Evolutionary conservation across 495 filamentous ascomycete genomes (phyloP), one percentile per base, ranked within the genome.

Genomic region (Penicillium bovifimosum): DNA sequence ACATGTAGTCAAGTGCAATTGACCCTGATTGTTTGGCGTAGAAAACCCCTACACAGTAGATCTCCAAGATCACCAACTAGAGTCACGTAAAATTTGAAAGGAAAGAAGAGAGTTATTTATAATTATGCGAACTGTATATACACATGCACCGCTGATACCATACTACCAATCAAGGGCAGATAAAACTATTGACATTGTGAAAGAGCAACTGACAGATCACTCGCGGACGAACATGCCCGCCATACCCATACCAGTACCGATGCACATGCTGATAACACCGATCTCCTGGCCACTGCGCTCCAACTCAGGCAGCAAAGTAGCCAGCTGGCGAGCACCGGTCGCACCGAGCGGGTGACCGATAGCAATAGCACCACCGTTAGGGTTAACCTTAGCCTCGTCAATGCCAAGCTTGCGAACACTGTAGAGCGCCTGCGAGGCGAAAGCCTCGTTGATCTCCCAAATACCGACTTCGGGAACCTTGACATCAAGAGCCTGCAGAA

Each of bases 361-460:
- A 45, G 91, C 91, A 69, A 96, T 96, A 14, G 91, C 91, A 54
- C 91, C 91, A 53, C 91, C 91, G 52, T 93, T 90, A 9, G 90
- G 90, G 71, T 96, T 96, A 1, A 96, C 85, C 74, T 76, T 79
- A 3, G 77, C 79, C 56, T 79, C 69, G 56, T 78, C 78, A 73
- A 83, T 80, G 8, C 88, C 88, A 14, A 96, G 72, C 68, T 84
- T 79, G 57, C 88, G 72, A 31, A 89, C 65, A 62, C 86, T 92
- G 72, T 95, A 88, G 9, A 96, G 65, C 10, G 88, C 85, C 73
- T 96, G 91, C 47, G 85, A 87, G 4, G 91, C 91, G 71, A 96
- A 96, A 16, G 91, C 91, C 77, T 96, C 91, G 68, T 96, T 96
- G 66, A 96, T 85, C 77, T 96, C 91, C 90, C 90, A 96, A n/a